These are phyloP conservation scores for Penicillium crystallinum DNA, from an alignment of 495 filamentous ascomycete genomes.

Conservation along the genomic window DNA sequence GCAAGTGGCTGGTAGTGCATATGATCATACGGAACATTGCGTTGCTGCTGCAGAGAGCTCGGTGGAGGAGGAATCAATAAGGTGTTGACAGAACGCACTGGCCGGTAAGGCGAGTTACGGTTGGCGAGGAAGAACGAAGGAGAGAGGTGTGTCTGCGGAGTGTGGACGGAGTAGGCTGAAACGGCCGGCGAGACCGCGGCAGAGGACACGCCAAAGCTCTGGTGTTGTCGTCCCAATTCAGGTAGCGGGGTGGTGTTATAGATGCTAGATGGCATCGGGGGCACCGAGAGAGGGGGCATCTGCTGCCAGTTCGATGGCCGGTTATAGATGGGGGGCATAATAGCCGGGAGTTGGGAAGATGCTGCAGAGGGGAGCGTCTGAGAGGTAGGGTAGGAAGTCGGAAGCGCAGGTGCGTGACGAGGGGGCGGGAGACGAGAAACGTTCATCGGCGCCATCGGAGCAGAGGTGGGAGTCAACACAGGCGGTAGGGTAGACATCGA, in stretches of 20 bases:
- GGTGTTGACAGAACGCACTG: conserved; percentile 82
- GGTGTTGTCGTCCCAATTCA: conserved; percentile 41
- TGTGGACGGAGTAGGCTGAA: conserved; percentile 40
- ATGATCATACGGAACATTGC: conserved; percentile 60
- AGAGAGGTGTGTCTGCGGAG: conserved; percentile 52
- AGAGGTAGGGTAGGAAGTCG: conserved; percentile 32
- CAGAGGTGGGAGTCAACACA: conserved; percentile 33
- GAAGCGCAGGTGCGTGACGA: conserved; percentile 48
- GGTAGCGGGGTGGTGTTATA: conserved; percentile 49
- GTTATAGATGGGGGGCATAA: conserved; percentile 59
- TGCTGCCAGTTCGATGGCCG: conserved; percentile 44
- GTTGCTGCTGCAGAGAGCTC: conserved; percentile 68
- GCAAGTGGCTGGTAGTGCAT: conserved; percentile 96
- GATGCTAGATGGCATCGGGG: conserved; percentile 29
- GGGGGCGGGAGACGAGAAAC: conserved; percentile 54
- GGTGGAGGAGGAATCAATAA: conserved; percentile 85
- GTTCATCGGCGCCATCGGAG: conserved; percentile 28
- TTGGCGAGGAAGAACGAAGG: conserved; percentile 59
- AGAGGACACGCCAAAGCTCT: conserved; percentile 32
- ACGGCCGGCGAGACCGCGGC: conserved; percentile 37
- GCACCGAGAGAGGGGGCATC: conserved; percentile 39
- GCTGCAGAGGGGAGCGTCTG: conserved; percentile 43
- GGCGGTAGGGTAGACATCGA: conserved; percentile 36
- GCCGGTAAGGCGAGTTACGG: conserved; percentile 82
- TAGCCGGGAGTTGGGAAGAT: conserved; percentile 49